Evolutionary conservation across 345 rosid species (phyloP), one percentile per base, ranked within the genome.

Genomic region (Nasturtium officinale): DNA sequence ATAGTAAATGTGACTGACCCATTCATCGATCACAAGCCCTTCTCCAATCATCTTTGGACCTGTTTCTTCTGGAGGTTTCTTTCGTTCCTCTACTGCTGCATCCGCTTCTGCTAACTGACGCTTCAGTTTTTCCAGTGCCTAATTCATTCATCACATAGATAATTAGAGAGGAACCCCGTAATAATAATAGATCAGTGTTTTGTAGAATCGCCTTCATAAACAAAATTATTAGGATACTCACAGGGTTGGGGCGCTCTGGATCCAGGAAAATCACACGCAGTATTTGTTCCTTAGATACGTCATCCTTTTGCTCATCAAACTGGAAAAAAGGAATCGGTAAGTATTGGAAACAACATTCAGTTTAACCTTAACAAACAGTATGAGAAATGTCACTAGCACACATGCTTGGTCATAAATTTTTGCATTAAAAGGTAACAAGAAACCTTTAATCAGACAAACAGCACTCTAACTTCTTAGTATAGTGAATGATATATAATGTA

Each of bases 1-100:
- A 50, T 3, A 47, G 35, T 6, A 63, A 23, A 52, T 16, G 61
- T 61, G 59, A 84, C 92, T 77, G 38, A 92, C 99, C 99, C 99
- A 96, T 85, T 96, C 98, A 78, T 96, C 99, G 51, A 96, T 90
- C 26, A 96, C 99, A n/a, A 96, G 97, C 54, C 99, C 99, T 85
- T 96, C 99, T 25, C 98, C 99, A 1, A 92, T 85, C 75, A 92
- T 81, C 83, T 71, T 86, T 9, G 98, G 92, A 56, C 96, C 96
- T 10, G 88, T 59, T 61, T 90, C 98, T 75, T 87, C 96, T 38
- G 85, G 87, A 55, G 97, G 95, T 53, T 89, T 92, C 84, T 89
- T 92, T 8, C 91, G 82, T 2, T 87, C 88, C 75, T 90, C 98
- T 16, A 89, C 82, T 3, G 89, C 95, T 50, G 96, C 92, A 78